phyloP scores from a whole-genome alignment of 2,329 filamentous ascomycete species.

The Arthrobotrys pseudoclavata region DNA sequence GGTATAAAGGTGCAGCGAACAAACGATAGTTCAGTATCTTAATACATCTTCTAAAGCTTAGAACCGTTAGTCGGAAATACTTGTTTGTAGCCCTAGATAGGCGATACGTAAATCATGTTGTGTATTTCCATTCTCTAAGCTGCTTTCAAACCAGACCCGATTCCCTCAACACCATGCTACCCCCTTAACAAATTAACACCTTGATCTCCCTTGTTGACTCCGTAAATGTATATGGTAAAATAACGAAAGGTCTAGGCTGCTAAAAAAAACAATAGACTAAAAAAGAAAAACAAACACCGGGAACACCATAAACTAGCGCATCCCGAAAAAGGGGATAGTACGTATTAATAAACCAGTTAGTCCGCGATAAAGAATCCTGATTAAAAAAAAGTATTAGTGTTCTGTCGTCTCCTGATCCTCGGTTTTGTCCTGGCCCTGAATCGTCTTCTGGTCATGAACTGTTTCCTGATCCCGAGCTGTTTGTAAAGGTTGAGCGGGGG shows the following conservation, averaged over 20 bases:
- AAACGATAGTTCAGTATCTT: background rate
- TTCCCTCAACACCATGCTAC: slow-evolving; percentile 18
- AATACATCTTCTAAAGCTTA: background rate
- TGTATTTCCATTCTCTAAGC: slow-evolving; percentile 8
- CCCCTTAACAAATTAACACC: slow-evolving; percentile 15
- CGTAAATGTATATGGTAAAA: slow-evolving; percentile 1
- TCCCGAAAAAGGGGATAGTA: background rate
- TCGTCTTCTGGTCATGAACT: background rate
- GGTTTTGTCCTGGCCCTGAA: background rate
- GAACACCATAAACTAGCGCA: slow-evolving; percentile 8
- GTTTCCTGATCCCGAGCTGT: background rate
- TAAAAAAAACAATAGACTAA: background rate
- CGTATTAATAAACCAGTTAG: background rate
- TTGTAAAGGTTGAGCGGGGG: background rate
- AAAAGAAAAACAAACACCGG: background rate
- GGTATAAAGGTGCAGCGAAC: no score
- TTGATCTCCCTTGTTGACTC: slow-evolving; percentile 2
- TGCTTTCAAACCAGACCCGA: background rate
- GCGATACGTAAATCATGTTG: background rate
- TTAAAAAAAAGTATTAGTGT: background rate
- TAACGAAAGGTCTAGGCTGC: background rate
- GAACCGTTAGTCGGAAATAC: background rate
- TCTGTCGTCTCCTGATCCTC: background rate
- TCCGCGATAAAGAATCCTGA: background rate
- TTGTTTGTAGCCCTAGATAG: background rate